These are phyloP conservation scores for Chimonanthus praecox DNA, from an alignment of 164 flowering plant genomes.

Conservation along the genomic window DNA sequence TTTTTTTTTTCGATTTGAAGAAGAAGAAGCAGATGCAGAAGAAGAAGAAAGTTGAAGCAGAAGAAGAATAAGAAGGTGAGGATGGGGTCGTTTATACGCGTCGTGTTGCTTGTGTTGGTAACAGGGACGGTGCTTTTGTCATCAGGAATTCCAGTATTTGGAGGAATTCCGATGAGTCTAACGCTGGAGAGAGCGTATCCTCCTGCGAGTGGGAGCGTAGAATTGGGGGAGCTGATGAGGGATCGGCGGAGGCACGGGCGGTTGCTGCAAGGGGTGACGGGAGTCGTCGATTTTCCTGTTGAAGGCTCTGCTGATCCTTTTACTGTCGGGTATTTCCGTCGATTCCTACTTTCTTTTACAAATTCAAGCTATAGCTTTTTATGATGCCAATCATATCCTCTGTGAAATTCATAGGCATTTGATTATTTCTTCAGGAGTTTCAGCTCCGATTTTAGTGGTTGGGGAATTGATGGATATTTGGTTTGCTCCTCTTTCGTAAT, in stretches of 20 bases:
- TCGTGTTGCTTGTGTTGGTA: slow-evolving; percentile 22
- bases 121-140: slow-evolving; percentile 16
- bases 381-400: too few relatives aligned
- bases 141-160: slow-evolving; percentile 13
- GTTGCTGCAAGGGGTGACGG: slow-evolving; percentile 63
- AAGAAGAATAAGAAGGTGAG: neutral
- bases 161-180: slow-evolving; percentile 38
- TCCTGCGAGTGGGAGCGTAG: slow-evolving; percentile 19
- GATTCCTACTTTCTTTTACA: neutral
- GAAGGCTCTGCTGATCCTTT: slow-evolving; percentile 67
- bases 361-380: too few relatives aligned
- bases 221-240: slow-evolving; percentile 42
- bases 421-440: slow-evolving; percentile 31
- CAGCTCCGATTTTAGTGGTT: slow-evolving; percentile 56
- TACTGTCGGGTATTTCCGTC: slow-evolving; percentile 30
- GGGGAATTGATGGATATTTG: slow-evolving; percentile 13
- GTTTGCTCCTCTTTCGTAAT: neutral
- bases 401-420: too few relatives aligned
- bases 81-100: slow-evolving; percentile 31
- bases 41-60: too few relatives aligned
- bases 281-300: slow-evolving; percentile 78
- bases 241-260: slow-evolving; percentile 70
- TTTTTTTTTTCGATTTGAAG: too few relatives aligned
- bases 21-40: too few relatives aligned
- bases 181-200: slow-evolving; percentile 70